These are phyloP conservation scores for Blastomyces silverae DNA, from an alignment of 2,329 filamentous ascomycete species.

Conservation along the genomic window DNA sequence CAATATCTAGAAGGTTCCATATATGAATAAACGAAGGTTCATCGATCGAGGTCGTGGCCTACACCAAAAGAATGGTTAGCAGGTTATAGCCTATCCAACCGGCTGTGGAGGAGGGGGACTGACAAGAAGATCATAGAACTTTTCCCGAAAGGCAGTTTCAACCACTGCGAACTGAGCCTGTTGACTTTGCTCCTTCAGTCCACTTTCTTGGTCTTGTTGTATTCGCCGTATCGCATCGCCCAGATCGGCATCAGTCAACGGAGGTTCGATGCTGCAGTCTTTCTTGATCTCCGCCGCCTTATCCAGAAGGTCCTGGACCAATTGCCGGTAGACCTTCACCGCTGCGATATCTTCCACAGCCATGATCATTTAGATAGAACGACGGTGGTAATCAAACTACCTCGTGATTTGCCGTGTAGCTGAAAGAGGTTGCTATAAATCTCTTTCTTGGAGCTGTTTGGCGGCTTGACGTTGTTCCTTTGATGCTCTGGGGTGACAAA, in stretches of 20 bases:
- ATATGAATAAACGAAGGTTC: slow-evolving; percentile 71
- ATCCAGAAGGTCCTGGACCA: slow-evolving; percentile 53
- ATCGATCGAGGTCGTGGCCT: slow-evolving; percentile 70
- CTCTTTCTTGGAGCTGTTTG: background rate
- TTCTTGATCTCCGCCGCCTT: slow-evolving; percentile 56
- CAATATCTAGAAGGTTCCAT: slow-evolving; percentile 89
- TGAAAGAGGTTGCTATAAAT: background rate
- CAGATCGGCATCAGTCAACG: slow-evolving; percentile 61
- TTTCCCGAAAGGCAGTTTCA: slow-evolving; percentile 73
- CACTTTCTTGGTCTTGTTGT: slow-evolving; percentile 22
- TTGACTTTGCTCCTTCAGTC: slow-evolving; percentile 41
- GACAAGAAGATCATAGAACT: slow-evolving; percentile 74
- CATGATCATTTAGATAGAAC: slow-evolving; percentile 24
- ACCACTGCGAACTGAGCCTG: slow-evolving; percentile 60
- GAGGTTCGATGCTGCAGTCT: slow-evolving; percentile 60
- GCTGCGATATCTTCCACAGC: slow-evolving; percentile 31
- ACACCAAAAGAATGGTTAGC: slow-evolving; percentile 18
- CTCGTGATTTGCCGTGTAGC: background rate
- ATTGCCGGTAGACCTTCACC: slow-evolving; percentile 43
- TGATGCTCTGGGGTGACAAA: background rate
- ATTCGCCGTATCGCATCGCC: slow-evolving; percentile 44
- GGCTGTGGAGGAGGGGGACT: slow-evolving; percentile 36
- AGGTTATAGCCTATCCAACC: slow-evolving; percentile 6
- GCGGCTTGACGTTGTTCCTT: slow-evolving; percentile 5
- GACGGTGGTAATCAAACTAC: background rate